Percentiles rank a stretch among this genome's conserved stretches.
These are phyloP conservation scores for Suhomyces sp. DNA, from an alignment of 805 yeast species.

Conservation along the genomic window DNA sequence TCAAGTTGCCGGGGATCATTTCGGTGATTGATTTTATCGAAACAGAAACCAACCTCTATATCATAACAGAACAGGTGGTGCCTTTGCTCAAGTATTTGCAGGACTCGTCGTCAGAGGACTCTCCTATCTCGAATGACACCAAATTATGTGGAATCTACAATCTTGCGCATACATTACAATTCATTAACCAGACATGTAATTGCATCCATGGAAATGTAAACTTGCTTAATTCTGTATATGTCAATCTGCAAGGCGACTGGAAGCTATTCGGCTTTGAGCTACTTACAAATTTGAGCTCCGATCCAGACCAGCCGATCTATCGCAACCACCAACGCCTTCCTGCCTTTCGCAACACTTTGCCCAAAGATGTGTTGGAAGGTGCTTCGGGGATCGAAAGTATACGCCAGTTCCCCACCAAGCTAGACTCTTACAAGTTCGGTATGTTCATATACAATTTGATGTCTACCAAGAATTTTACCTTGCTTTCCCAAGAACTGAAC, in stretches of 20 bases:
- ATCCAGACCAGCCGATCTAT: conserved; percentile 44
- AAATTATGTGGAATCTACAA: conserved; percentile 54
- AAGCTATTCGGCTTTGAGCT: conserved; percentile 79
- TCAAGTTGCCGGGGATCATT: conserved; percentile 70
- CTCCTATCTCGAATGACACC: conserved; percentile 29
- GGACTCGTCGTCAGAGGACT: neutral
- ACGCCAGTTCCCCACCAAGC: conserved; percentile 38
- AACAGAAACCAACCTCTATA: conserved; percentile 52
- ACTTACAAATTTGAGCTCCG: conserved; percentile 47
- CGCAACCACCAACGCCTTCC: conserved; percentile 27
- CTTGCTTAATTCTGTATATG: conserved; percentile 52
- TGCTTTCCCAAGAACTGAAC: neutral
- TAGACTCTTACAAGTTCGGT: conserved; percentile 68
- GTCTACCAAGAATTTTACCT: conserved; percentile 9
- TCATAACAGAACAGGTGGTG: conserved; percentile 64
- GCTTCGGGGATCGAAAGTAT: conserved; percentile 42
- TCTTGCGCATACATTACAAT: conserved; percentile 53
- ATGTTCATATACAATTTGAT: conserved; percentile 47
- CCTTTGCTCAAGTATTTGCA: conserved; percentile 46
- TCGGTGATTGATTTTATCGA: conserved; percentile 62
- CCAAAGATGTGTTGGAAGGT: conserved; percentile 44
- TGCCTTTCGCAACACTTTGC: conserved; percentile 30
- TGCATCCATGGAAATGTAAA: conserved; percentile 66
- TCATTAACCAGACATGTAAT: conserved; percentile 54
- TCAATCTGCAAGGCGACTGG: conserved; percentile 75